Percentiles rank a stretch among this genome's conserved stretches.
These are phyloP conservation scores for Porcisia hertigi DNA, from an alignment of 208 protist species.

Conservation along the genomic window DNA sequence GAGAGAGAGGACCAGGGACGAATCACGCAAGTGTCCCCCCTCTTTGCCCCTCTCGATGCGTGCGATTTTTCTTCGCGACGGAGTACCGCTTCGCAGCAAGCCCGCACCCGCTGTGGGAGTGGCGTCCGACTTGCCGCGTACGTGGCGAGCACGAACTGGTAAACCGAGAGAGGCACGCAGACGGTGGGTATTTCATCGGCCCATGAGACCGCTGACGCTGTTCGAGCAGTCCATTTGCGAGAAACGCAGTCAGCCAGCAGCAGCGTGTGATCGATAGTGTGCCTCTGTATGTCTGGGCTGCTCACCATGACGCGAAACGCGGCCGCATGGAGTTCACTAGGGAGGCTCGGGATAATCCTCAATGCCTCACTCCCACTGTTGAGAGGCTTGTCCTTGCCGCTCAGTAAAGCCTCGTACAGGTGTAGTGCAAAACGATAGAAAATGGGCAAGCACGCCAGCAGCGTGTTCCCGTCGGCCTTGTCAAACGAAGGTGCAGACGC, in stretches of 20 bases:
- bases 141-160: constrained; percentile 2
- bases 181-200: neutral
- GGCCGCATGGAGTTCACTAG: neutral
- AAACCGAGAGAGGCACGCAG: neutral
- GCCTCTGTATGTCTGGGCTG: neutral
- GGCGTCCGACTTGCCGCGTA: neutral
- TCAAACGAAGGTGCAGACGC: neutral
- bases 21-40: neutral
- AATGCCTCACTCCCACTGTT: neutral
- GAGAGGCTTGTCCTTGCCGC: neutral
- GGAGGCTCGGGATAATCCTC: neutral
- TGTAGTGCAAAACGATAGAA: neutral
- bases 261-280: neutral
- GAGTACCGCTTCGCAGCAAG: constrained; percentile 10
- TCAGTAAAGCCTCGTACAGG: neutral
- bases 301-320: neutral
- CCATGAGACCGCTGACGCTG: neutral
- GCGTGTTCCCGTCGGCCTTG: neutral
- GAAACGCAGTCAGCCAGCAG: neutral
- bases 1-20: neutral
- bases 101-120: neutral
- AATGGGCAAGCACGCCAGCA: neutral
- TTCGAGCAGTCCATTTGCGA: neutral
- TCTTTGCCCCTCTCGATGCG: neutral
- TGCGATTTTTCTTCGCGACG: neutral